Conservation (phyloP, 495 filamentous ascomycete species). For the Xylaria intraflava region DNA sequence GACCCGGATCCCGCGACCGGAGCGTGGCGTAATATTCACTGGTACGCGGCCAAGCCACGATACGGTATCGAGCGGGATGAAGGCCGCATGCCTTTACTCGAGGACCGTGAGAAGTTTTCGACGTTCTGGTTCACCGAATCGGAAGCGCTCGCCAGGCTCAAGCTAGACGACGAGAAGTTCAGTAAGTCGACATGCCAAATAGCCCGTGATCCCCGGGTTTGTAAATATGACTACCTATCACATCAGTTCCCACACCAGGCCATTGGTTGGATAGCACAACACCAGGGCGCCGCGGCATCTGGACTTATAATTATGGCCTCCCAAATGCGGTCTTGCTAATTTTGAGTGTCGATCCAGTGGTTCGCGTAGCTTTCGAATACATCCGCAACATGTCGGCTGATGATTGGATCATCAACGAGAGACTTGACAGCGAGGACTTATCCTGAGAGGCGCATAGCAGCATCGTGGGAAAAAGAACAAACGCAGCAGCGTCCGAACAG, state of each 20-base stretch:
- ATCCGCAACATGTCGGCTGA: conserved; percentile 21
- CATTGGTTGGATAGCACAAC: background rate
- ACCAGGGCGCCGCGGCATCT: background rate
- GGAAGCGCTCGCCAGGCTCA: conserved; percentile 19
- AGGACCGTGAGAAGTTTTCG: conserved; percentile 25
- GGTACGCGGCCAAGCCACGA: conserved; percentile 25
- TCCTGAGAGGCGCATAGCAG: conserved; percentile 3
- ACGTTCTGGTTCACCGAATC: conserved; percentile 23
- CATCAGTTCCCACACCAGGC: background rate
- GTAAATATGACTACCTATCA: background rate
- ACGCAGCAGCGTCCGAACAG: background rate
- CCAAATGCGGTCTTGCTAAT: background rate
- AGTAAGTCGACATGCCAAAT: conserved; percentile 17
- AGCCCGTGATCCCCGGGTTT: background rate
- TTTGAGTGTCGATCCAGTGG: conserved; percentile 16
- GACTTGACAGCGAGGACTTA: conserved; percentile 2
- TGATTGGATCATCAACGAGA: conserved; percentile 16
- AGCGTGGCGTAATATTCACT: conserved; percentile 29
- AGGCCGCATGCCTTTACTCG: conserved; percentile 8
- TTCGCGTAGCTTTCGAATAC: conserved; percentile 20
- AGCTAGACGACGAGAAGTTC: conserved; percentile 26
- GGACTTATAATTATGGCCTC: background rate
- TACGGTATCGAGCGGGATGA: conserved; percentile 17
- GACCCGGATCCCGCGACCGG: conserved; percentile 28
- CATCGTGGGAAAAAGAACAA: background rate